These are phyloP conservation scores for Syzygium jambos DNA, from an alignment of 345 rosid species.

Conservation along the genomic window DNA sequence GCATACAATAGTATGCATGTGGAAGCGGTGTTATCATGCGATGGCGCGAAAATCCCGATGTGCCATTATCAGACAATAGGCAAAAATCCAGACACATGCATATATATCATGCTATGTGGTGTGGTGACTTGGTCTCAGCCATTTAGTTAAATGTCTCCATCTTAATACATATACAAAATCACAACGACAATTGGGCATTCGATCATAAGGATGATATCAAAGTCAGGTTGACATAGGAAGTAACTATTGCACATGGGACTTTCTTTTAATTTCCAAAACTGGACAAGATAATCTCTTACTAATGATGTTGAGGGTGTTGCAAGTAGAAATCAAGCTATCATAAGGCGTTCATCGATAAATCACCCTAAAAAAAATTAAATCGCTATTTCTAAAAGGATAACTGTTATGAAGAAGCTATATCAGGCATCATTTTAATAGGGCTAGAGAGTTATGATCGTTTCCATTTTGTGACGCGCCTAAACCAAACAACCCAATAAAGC, in stretches of 20 bases:
- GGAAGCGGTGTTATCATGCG: too few relatives aligned
- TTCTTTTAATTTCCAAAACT: not conserved
- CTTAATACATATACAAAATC: too few relatives aligned
- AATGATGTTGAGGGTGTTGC: accelerated
- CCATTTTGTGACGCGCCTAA: not conserved
- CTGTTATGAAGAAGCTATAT: not conserved
- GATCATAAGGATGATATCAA: too few relatives aligned
- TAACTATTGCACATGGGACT: not conserved
- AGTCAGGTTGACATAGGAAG: not conserved
- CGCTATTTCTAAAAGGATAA: not conserved
- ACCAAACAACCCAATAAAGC: not conserved
- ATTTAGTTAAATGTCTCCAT: too few relatives aligned
- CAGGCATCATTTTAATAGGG: not conserved
- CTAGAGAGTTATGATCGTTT: too few relatives aligned
- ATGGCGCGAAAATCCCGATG: too few relatives aligned
- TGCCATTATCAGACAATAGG: too few relatives aligned
- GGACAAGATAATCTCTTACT: not conserved
- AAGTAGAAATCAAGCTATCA: accelerated
- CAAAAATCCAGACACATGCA: too few relatives aligned
- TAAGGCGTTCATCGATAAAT: not conserved
- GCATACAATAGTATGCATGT: not conserved
- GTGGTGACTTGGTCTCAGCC: too few relatives aligned
- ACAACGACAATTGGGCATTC: too few relatives aligned
- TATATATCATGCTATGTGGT: too few relatives aligned
- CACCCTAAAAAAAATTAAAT: not conserved